Base-by-base conservation (phyloP, 2,329 filamentous ascomycete species). In the Fusarium liriodendri region DNA sequence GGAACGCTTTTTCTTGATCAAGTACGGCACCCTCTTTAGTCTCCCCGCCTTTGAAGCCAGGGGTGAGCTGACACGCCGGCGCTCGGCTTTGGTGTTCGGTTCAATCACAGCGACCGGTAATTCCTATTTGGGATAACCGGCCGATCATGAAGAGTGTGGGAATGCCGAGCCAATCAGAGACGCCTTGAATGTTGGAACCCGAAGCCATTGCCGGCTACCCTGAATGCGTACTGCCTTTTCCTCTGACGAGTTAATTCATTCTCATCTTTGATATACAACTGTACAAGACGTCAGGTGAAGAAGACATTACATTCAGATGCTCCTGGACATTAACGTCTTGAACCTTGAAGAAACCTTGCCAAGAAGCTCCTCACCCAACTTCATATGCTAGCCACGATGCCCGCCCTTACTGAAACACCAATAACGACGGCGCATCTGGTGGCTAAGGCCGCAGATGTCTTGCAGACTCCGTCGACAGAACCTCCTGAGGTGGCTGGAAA, bases 361-460 rank as follows among this genome's bases (percentile, higher is more conserved):
- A 29, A 29, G 25, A 32, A 35, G 32, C 52, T 37, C 32, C 32
- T 57, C 32, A 13, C 32, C 8, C n/a, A 6, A 20, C 32, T 25
- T 25, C 29, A 57, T 14, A 25, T 25, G 4, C 13, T 37, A 57
- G 29, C 22, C 22, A 55, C 27, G 8, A 76, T 76, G 74, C 68
- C 74, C 16, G 66, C 69, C 5, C 72, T 72, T 14, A 52, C 71
- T 13, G 74, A 76, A 32, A 58, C 66, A 1, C 74, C 74, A 7
- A 64, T 67, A 37, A 62, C 57, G 4, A 72, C 67, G 16, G 57
- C 59, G 2, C 62, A 60, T 20, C 38, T 29, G 14, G 20, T 37
- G 29, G 13, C 33, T 7, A 18, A 32, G n/a, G 45, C 61, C 1
- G 70, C 35, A n/a, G 63, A 68, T 11, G 6, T 65, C 0, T 68